Conservation (phyloP, 768 basidiomycete genomes). For the Lactarius akahatsu region DNA sequence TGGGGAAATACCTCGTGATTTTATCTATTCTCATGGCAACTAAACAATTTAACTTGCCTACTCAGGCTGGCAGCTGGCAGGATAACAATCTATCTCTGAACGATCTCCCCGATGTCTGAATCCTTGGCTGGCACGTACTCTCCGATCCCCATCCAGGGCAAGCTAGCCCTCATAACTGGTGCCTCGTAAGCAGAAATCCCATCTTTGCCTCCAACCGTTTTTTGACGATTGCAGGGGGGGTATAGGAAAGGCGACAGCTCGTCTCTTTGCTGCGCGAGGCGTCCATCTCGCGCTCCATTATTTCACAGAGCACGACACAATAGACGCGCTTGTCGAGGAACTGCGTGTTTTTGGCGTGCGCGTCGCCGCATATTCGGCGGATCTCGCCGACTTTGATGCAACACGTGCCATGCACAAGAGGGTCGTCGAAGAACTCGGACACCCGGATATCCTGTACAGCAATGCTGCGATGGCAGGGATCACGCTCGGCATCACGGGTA, state of each 20-base stretch:
- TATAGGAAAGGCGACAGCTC: slow-evolving; percentile 51
- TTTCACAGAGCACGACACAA: slow-evolving; percentile 40
- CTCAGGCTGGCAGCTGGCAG: no score
- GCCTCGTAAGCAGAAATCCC: slow-evolving; percentile 27
- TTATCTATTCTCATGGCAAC: neutral
- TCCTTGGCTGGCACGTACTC: slow-evolving; percentile 23
- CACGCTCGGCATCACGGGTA: slow-evolving; percentile 44
- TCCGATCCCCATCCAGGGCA: slow-evolving; percentile 27
- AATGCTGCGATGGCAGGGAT: slow-evolving; percentile 48
- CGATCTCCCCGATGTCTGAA: slow-evolving; percentile 12
- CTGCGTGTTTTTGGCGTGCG: slow-evolving; percentile 39
- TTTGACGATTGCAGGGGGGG: slow-evolving; percentile 43
- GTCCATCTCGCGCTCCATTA: slow-evolving; percentile 52
- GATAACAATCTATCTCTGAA: neutral
- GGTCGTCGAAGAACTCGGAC: slow-evolving; percentile 45
- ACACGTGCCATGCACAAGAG: slow-evolving; percentile 45
- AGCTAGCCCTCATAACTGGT: slow-evolving; percentile 33
- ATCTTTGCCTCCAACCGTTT: slow-evolving; percentile 1
- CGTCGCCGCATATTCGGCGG: slow-evolving; percentile 48
- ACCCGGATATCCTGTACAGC: slow-evolving; percentile 52
- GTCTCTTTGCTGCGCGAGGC: slow-evolving; percentile 40
- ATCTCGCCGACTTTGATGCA: slow-evolving; percentile 46
- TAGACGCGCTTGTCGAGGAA: slow-evolving; percentile 42
- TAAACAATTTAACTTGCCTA: neutral
- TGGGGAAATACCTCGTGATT: neutral